Evolutionary conservation across 768 basidiomycete genomes (phyloP), one percentile per base, ranked within the genome.

Genomic region (Suillus lakei): DNA sequence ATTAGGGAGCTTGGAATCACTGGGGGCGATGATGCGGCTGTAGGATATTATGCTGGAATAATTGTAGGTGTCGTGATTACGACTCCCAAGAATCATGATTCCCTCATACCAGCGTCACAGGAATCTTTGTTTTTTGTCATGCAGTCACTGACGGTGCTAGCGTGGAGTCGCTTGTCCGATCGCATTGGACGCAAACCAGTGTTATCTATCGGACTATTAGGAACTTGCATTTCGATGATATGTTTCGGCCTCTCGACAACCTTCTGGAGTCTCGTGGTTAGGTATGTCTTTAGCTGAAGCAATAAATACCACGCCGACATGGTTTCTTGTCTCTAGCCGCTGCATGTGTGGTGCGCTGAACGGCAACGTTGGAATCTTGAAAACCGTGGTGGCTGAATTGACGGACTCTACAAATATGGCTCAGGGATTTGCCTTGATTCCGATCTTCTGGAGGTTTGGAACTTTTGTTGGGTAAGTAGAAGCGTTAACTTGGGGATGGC

Each of bases 1-100:
- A 82, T 91, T 39, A 79, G 83, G 32, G 88, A 88, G 67, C 78
- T 89, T n/a, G 87, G 83, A 43, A 79, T 91, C 34, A 89, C 87
- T 5, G 85, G 85, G 26, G 89, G 88, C 26, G 87, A 91, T 64
- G 82, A 86, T 50, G 79, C 81, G 60, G 87, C 86, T 76, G 85
- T 89, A 4, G 89, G 89, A 34, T 90, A 90, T 69, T 91, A 90
- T 71, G 88, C 86, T 30, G 89, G 88, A 36, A 69, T 90, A 34
- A 73, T 77, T 53, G 86, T 89, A 64, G 77, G 88, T 67, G 64
- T 67, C 1, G 36, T 65, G 65, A 38, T 54, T 43, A 18, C n/a
- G 38, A 41, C 48, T 58, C 12, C 58, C 34, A 13, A 60, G 32
- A 44, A 51, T 64, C 23, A 64, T 23, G 5, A 32, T 39, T 16